Evolutionary conservation across 1,139 yeast species (phyloP).

Genomic region (Diutina pseudorugosa): DNA sequence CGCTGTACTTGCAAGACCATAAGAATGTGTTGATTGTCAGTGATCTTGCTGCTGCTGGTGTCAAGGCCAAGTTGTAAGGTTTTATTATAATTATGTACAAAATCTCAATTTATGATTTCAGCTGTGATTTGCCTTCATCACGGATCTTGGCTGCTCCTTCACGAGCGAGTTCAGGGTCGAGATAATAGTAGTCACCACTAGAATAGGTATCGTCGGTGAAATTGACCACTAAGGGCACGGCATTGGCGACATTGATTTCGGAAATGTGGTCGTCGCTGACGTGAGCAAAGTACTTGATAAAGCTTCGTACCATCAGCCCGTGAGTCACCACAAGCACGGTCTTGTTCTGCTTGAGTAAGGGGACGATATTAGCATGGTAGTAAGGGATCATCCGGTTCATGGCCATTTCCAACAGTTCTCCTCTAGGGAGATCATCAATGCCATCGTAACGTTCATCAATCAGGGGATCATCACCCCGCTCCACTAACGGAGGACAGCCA

Average conservation of each 20-base stretch:
- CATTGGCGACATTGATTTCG: constrained; percentile 63
- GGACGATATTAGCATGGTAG: constrained; percentile 28
- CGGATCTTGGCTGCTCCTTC: constrained; percentile 35
- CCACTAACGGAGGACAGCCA: constrained; percentile 53
- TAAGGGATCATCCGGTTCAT: constrained; percentile 49
- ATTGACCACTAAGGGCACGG: constrained; percentile 57
- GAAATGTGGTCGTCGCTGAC: constrained; percentile 55
- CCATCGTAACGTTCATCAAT: constrained; percentile 36
- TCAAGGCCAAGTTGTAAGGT: constrained; percentile 18
- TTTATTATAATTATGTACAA: background rate
- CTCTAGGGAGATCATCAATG: constrained; percentile 36
- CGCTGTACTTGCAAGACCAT: constrained; percentile 36
- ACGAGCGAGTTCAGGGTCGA: constrained; percentile 61
- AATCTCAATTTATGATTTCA: no score
- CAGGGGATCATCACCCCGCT: constrained; percentile 16
- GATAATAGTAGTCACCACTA: constrained; percentile 35
- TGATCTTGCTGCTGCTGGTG: constrained; percentile 33
- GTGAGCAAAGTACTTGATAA: constrained; percentile 44
- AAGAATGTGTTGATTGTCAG: constrained; percentile 31
- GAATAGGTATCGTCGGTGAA: constrained; percentile 29
- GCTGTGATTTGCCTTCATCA: constrained; percentile 8
- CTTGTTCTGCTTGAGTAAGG: constrained; percentile 21
- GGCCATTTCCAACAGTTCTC: constrained; percentile 62
- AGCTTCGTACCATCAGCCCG: constrained; percentile 64
- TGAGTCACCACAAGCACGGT: constrained; percentile 59